Percentiles rank a stretch among this genome's conserved stretches.
phyloP scores from a whole-genome alignment of 495 filamentous ascomycete species.

The Aspergillus sparsus region DNA sequence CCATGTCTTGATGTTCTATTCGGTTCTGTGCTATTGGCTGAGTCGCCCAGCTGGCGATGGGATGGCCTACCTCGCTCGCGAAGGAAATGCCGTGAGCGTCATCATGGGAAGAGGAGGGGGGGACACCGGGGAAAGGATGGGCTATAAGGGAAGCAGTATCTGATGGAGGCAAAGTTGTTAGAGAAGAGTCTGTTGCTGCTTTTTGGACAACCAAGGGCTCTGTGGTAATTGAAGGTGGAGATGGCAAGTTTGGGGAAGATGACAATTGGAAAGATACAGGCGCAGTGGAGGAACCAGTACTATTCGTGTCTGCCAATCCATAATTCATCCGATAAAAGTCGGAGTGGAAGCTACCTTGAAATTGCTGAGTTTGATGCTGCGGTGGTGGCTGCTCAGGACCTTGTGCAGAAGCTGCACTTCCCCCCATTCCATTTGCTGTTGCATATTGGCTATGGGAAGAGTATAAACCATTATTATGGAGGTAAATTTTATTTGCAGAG shows the following conservation, averaged over 20 bases:
- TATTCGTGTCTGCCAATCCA: slow-evolving; percentile 19
- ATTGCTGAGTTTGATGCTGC: slow-evolving; percentile 17
- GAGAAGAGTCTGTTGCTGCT: slow-evolving; percentile 27
- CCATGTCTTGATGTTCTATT: slow-evolving; percentile 31
- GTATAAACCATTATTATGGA: slow-evolving; percentile 26
- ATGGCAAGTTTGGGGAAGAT: slow-evolving; percentile 9
- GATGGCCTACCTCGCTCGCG: slow-evolving; percentile 38
- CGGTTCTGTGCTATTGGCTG: slow-evolving; percentile 28
- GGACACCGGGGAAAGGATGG: slow-evolving; percentile 40
- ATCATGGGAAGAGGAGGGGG: slow-evolving; percentile 41
- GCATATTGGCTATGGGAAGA: slow-evolving; percentile 27
- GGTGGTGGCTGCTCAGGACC: slow-evolving; percentile 22
- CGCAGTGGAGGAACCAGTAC: slow-evolving; percentile 28
- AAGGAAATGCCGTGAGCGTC: slow-evolving; percentile 43
- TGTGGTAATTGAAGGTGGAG: slow-evolving; percentile 22
- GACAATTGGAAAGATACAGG: slow-evolving; percentile 24
- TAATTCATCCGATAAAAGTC: slow-evolving; percentile 21
- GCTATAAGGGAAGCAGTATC: slow-evolving; percentile 38
- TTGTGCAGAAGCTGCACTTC: slow-evolving; percentile 29
- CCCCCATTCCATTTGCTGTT: slow-evolving; percentile 21
- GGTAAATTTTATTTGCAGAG: slow-evolving; percentile 17
- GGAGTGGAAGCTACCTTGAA: slow-evolving; percentile 34
- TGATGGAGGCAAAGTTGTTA: slow-evolving; percentile 35
- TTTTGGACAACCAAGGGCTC: slow-evolving; percentile 14
- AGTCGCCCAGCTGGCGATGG: slow-evolving; percentile 24